Evolutionary conservation across 371 early-diverging fungal species (phyloP).

Genomic region (Batkoa obscura): DNA sequence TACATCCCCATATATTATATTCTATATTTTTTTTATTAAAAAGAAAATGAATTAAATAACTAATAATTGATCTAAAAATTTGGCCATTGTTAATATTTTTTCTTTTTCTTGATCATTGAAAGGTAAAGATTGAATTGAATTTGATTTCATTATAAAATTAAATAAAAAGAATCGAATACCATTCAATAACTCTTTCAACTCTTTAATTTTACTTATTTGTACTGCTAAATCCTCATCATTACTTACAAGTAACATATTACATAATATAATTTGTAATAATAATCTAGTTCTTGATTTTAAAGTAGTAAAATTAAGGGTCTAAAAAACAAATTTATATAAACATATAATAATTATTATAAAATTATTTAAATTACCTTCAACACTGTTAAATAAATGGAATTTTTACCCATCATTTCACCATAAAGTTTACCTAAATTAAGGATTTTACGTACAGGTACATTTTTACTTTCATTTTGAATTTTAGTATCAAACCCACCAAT

Average conservation of each 20-base stretch:
- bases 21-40: no score
- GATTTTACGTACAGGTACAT: conserved; percentile 35
- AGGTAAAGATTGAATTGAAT: not conserved
- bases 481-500: conserved; percentile 46
- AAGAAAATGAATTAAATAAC: no score
- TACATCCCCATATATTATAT: no score
- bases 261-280: conserved; percentile 47
- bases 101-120: not conserved
- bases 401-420: conserved; percentile 34
- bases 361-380: conserved; percentile 20
- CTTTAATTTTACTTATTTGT: not conserved
- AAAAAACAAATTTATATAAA: not conserved
- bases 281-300: conserved; percentile 31
- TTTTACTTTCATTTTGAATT: conserved; percentile 7
- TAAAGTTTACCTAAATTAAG: conserved; percentile 58
- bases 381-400: conserved; percentile 35
- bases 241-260: conserved; percentile 11
- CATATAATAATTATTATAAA: not conserved
- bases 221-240: not conserved
- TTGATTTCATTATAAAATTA: not conserved
- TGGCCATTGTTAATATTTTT: not conserved
- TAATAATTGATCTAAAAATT: not conserved
- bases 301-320: conserved; percentile 49
- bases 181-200: not conserved
- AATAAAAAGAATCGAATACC: not conserved